A percentile compares a stretch with the other conserved stretches of the same genome.
phyloP scores from a whole-genome alignment of 257 asterid species.

The Rauvolfia tetraphylla region DNA sequence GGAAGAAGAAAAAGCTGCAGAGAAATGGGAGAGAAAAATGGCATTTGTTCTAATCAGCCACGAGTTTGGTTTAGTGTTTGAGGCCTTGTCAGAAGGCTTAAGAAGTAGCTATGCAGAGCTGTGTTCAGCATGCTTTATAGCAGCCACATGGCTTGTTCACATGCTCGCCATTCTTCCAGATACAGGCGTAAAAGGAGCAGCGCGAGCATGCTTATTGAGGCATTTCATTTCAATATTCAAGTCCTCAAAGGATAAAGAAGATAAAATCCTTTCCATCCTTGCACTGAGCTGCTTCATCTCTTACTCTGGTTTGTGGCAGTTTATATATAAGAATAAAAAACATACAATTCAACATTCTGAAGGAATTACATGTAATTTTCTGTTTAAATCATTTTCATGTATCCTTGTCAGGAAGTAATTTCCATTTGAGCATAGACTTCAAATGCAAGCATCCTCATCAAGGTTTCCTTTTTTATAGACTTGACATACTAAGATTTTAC shows the following conservation, averaged over 20 bases:
- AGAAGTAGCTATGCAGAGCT: slow-evolving; percentile 50
- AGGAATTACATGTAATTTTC: not conserved
- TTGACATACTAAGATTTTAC: not conserved
- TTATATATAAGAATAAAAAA: not conserved
- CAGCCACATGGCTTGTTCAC: slow-evolving; percentile 72
- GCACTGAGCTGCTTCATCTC: slow-evolving; percentile 66
- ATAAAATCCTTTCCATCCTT: slow-evolving; percentile 69
- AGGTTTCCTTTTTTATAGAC: not conserved
- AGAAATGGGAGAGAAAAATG: slow-evolving; percentile 73
- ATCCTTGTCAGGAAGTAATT: not conserved
- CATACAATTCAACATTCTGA: not conserved
- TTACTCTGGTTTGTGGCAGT: slow-evolving; percentile 55
- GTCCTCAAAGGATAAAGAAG: slow-evolving; percentile 50
- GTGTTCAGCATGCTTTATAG: slow-evolving; percentile 61
- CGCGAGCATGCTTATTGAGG: slow-evolving; percentile 68
- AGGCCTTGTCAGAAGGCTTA: slow-evolving; percentile 71
- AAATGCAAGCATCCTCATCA: not conserved
- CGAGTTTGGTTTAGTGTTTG: slow-evolving; percentile 77
- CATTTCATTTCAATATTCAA: slow-evolving; percentile 61
- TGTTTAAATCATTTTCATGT: not conserved
- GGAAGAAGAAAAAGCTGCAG: slow-evolving; percentile 67
- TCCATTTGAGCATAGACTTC: not conserved
- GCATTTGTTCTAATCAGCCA: slow-evolving; percentile 68
- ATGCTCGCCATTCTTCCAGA: slow-evolving; percentile 75
- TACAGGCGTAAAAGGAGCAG: slow-evolving; percentile 76